Percentiles rank a stretch among this genome's conserved stretches.
phyloP scores from a whole-genome alignment of 495 filamentous ascomycete species.

The Saxophila tyrrhenica region DNA sequence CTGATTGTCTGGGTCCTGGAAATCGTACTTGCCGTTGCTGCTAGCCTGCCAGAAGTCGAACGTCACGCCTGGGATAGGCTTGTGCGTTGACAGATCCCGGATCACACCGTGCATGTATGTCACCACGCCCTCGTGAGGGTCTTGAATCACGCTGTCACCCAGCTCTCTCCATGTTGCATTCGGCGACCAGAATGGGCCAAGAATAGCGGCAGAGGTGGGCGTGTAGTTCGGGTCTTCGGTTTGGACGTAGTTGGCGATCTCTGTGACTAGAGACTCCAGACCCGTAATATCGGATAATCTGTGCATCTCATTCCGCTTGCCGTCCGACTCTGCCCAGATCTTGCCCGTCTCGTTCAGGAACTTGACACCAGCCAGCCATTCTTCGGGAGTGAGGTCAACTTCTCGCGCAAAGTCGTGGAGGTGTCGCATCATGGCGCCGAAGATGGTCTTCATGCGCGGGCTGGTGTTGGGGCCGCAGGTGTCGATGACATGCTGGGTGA shows the following conservation, averaged over 20 bases:
- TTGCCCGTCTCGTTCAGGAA: conserved; percentile 42
- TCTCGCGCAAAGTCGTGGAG: conserved; percentile 78
- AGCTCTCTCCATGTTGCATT: conserved; percentile 65
- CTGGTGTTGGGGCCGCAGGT: conserved; percentile 64
- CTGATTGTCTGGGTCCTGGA: conserved; percentile 69
- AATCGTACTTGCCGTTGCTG: conserved; percentile 79
- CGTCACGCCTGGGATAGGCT: conserved; percentile 57
- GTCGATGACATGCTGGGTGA: conserved; percentile 64
- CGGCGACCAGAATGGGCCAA: conserved; percentile 81
- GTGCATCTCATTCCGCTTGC: conserved; percentile 64
- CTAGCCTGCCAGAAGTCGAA: conserved; percentile 83
- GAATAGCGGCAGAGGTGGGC: conserved; percentile 72
- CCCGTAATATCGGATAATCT: conserved; percentile 69
- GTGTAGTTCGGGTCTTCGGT: conserved; percentile 48
- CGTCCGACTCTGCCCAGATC: conserved; percentile 37
- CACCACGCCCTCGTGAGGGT: conserved; percentile 51
- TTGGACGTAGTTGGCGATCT: conserved; percentile 74
- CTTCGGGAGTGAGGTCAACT: conserved; percentile 65
- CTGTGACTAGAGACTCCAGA: conserved; percentile 73
- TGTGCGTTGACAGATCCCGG: conserved; percentile 58
- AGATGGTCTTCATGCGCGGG: conserved; percentile 53
- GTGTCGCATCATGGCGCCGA: conserved; percentile 57
- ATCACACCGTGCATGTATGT: conserved; percentile 67
- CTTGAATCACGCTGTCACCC: conserved; percentile 59
- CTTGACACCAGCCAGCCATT: conserved; percentile 69